A percentile compares a stretch with the other conserved stretches of the same genome.
These are phyloP conservation scores for Mallotus nudiflorus DNA, from an alignment of 345 rosid species.

Conservation along the genomic window DNA sequence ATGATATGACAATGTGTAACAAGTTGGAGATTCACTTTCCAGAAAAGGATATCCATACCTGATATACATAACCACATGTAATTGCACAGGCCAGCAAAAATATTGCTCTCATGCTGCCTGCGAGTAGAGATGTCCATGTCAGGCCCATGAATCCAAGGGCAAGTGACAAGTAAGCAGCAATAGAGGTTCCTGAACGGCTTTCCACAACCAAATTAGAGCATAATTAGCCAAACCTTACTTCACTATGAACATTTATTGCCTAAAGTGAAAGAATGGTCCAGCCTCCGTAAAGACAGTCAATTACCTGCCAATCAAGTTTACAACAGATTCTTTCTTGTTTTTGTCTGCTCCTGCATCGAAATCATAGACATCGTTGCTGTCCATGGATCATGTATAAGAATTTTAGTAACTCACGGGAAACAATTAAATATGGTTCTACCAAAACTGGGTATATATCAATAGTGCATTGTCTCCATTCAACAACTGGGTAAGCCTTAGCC, in stretches of 20 bases:
- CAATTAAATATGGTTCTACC: neutral
- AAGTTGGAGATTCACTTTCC: too few species aligned
- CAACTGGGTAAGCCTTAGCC: too few species aligned
- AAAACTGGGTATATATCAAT: neutral
- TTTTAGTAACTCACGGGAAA: constrained; percentile 18
- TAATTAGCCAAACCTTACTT: constrained; percentile 11
- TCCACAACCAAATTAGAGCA: constrained; percentile 20
- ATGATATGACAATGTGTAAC: too few species aligned
- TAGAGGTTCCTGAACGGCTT: constrained; percentile 68
- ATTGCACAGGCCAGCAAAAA: constrained; percentile 63
- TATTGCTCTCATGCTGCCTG: constrained; percentile 55
- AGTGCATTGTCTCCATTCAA: too few species aligned
- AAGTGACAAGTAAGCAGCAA: constrained; percentile 57
- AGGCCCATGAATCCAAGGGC: constrained; percentile 59
- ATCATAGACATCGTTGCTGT: constrained; percentile 96
- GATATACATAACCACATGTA: constrained; percentile 75
- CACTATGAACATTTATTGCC: constrained; percentile 1
- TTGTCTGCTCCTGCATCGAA: constrained; percentile 94
- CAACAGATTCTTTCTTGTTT: constrained; percentile 86
- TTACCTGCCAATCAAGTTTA: constrained; percentile 81
- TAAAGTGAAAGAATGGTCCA: too few species aligned
- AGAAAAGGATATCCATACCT: constrained; percentile 43
- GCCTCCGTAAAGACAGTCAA: constrained; percentile 17
- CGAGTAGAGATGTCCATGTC: constrained; percentile 54
- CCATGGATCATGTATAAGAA: constrained; percentile 29